Percentiles rank a stretch among this genome's conserved stretches.
phyloP scores from a whole-genome alignment of 805 yeast species.

The Lipomyces yamanashiensis region DNA sequence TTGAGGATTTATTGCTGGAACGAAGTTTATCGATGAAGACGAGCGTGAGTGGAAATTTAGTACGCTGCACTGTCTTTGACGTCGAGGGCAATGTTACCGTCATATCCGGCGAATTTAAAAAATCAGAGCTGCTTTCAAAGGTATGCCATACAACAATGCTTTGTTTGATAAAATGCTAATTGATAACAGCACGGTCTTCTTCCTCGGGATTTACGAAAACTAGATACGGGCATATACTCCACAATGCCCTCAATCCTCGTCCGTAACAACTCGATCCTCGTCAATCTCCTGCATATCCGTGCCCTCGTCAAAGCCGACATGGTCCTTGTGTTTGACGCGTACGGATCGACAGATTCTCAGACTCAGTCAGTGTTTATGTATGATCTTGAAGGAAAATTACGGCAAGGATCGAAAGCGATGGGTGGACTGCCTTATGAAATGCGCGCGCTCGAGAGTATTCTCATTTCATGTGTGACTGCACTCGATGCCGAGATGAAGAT shows the following conservation, averaged over 20 bases:
- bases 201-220: slow-evolving; percentile 88
- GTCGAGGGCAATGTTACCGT: slow-evolving; percentile 67
- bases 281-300: slow-evolving; percentile 83
- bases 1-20: slow-evolving; percentile 31
- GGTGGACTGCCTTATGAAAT: slow-evolving; percentile 80
- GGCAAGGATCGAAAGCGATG: slow-evolving; percentile 45
- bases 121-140: slow-evolving; percentile 69
- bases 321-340: slow-evolving; percentile 83
- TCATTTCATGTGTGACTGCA: slow-evolving; percentile 77
- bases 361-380: slow-evolving; percentile 78
- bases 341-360: slow-evolving; percentile 59
- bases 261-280: slow-evolving; percentile 73
- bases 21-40: slow-evolving; percentile 27
- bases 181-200: slow-evolving; percentile 61
- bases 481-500: slow-evolving; percentile 86
- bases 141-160: slow-evolving; percentile 1
- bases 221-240: slow-evolving; percentile 79
- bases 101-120: slow-evolving; percentile 73
- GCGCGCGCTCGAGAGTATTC: slow-evolving; percentile 84
- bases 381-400: slow-evolving; percentile 73
- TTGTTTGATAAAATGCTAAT: background rate
- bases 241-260: slow-evolving; percentile 89
- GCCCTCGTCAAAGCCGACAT: slow-evolving; percentile 82
- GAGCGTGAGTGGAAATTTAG: slow-evolving; percentile 24
- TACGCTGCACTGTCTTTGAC: slow-evolving; percentile 77